Evolutionary conservation across 768 basidiomycete genomes (phyloP).

Genomic region (Termitomyces heimii): DNA sequence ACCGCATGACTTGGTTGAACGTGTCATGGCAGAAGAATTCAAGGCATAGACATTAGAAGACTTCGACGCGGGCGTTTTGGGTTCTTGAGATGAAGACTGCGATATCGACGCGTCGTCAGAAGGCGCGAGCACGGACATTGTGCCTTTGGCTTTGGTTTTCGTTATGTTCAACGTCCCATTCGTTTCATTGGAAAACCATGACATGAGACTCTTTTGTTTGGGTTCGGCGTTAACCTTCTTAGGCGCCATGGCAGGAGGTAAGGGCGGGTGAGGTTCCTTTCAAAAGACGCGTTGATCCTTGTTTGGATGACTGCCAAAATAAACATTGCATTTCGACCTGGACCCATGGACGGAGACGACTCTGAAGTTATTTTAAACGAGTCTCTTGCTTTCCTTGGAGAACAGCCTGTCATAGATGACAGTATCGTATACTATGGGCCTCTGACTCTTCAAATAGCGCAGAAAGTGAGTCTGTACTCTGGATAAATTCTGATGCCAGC

Average conservation of each 20-base stretch:
- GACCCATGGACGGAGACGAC: constrained; percentile 6
- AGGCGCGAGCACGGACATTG: constrained; percentile 14
- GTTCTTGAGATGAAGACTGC: constrained; percentile 25
- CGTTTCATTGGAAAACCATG: constrained; percentile 50
- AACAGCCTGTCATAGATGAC: constrained; percentile 34
- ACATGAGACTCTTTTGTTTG: constrained; percentile 68
- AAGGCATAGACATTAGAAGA: constrained; percentile 18
- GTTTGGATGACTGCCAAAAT: constrained; percentile 20
- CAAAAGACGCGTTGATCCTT: constrained; percentile 27
- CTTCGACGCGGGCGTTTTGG: constrained; percentile 35
- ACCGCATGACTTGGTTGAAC: constrained; percentile 40
- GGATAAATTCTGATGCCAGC: background rate
- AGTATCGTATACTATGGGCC: constrained; percentile 47
- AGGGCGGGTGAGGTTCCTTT: background rate
- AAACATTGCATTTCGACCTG: background rate
- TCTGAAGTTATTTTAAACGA: constrained; percentile 51
- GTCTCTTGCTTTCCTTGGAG: constrained; percentile 45
- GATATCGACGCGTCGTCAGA: constrained; percentile 26
- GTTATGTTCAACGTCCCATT: constrained; percentile 17
- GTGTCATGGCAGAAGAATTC: constrained; percentile 34
- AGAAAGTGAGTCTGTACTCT: constrained; percentile 38
- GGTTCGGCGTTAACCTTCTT: constrained; percentile 36
- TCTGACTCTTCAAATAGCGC: constrained; percentile 46
- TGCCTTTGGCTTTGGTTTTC: constrained; percentile 11
- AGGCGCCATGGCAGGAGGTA: constrained; percentile 26